phyloP scores from a whole-genome alignment of 441 rosid species.

The Arabidopsis lyrata region DNA sequence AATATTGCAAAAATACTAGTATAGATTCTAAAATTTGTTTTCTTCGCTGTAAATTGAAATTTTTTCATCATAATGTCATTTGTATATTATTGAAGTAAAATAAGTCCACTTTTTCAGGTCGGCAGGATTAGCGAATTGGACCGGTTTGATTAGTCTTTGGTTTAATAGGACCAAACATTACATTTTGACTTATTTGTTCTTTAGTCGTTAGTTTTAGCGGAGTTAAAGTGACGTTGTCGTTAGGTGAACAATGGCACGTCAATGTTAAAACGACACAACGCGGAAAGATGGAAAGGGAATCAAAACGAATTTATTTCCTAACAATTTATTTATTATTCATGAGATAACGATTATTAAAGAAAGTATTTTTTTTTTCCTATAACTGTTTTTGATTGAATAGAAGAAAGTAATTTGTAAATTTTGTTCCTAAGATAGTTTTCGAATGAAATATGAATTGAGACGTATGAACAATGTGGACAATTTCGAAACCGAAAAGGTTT shows the following conservation, averaged over 20 bases:
- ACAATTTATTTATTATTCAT: too few species aligned
- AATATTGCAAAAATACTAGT: too few species aligned
- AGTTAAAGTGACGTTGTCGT: conserved; percentile 46
- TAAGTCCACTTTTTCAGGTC: background rate
- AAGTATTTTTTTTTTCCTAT: too few species aligned
- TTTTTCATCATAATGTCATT: background rate
- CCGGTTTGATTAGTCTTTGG: conserved; percentile 1
- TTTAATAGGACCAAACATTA: conserved; percentile 6
- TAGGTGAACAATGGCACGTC: conserved; percentile 38
- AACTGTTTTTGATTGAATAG: too few species aligned
- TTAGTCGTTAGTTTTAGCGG: conserved; percentile 47
- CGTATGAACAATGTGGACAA: background rate
- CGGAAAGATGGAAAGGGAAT: too few species aligned
- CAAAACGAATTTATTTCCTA: background rate
- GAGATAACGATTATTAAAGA: too few species aligned
- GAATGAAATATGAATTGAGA: too few species aligned
- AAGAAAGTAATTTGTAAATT: too few species aligned
- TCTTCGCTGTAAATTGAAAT: background rate
- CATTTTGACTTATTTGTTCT: conserved; percentile 21
- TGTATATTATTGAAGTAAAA: background rate
- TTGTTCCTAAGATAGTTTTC: background rate
- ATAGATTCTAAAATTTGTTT: too few species aligned
- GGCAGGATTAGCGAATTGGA: background rate
- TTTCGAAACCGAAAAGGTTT: background rate
- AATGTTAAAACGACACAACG: background rate